Evolutionary conservation across 108 stramenopile genomes (phyloP).

Genomic region (Schizochytrium sp.): DNA sequence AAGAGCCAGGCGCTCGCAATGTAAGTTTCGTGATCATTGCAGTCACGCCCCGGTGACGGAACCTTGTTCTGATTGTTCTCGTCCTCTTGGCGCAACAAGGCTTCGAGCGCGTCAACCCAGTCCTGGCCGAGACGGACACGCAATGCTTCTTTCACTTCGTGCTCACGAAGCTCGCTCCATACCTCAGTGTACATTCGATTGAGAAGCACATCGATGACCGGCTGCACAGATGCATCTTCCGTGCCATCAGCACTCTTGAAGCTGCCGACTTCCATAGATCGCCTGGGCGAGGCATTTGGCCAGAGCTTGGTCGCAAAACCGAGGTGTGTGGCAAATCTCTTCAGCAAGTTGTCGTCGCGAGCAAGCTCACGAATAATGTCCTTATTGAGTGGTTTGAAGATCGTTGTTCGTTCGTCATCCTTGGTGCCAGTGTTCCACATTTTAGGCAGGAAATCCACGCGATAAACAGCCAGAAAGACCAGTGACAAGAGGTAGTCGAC

Average conservation of each 20-base stretch:
- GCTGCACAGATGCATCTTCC: not conserved
- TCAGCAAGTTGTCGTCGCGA: not conserved
- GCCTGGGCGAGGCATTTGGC: not conserved
- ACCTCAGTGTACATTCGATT: not conserved
- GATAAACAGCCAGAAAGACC: too few species aligned
- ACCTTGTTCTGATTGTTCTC: not conserved
- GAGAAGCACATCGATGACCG: not conserved
- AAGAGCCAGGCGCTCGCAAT: not conserved
- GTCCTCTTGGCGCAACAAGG: not conserved
- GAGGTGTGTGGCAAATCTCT: not conserved
- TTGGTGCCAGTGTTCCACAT: too few species aligned
- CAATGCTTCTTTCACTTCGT: not conserved
- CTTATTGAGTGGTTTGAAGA: not conserved
- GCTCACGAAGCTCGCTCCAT: not conserved
- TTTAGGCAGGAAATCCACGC: too few species aligned
- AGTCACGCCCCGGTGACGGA: too few species aligned
- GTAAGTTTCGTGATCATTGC: too few species aligned
- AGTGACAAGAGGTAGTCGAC: too few species aligned
- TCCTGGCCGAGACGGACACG: too few species aligned
- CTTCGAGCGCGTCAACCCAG: not conserved
- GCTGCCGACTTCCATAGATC: not conserved
- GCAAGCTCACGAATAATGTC: not conserved
- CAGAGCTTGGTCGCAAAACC: not conserved
- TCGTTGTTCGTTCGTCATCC: not conserved
- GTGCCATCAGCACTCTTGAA: not conserved